phyloP scores from a whole-genome alignment of 2,329 filamentous ascomycete genomes.

The Colletotrichum australisinense region DNA sequence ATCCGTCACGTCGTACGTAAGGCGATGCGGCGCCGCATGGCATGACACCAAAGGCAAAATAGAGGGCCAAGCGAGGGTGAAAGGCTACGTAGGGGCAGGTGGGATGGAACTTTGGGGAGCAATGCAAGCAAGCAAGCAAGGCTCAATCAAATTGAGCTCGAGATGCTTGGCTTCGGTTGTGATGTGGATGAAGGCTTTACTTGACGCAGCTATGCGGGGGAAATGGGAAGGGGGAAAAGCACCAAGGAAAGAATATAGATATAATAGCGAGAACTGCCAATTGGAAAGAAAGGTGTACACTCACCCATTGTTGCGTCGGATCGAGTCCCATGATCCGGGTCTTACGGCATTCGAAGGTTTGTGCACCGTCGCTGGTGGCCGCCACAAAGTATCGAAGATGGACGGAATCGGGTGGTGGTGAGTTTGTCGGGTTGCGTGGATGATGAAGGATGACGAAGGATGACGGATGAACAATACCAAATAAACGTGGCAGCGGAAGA shows the following conservation, averaged over 20 bases:
- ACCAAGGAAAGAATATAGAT: not conserved
- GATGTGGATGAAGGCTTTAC: too few relatives aligned
- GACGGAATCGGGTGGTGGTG: not conserved
- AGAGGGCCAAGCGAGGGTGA: not conserved
- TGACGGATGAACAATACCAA: not conserved
- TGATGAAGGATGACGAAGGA: not conserved
- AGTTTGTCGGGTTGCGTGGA: not conserved
- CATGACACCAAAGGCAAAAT: constrained; percentile 1
- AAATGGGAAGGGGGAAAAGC: not conserved
- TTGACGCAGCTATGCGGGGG: not conserved
- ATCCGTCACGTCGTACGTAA: constrained; percentile 3
- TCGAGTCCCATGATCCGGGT: constrained; percentile 47
- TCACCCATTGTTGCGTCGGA: constrained; percentile 49
- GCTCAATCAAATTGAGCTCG: not conserved
- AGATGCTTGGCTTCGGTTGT: not conserved
- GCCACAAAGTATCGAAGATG: constrained; percentile 1
- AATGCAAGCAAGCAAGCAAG: not conserved
- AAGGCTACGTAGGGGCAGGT: too few relatives aligned
- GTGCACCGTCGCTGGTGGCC: constrained; percentile 23
- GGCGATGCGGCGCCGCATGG: not conserved
- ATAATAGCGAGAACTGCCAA: not conserved
- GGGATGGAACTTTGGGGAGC: too few relatives aligned
- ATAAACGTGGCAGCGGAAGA: not conserved
- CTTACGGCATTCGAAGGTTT: constrained; percentile 38
- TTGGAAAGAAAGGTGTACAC: constrained; percentile 34